Conservation (phyloP, 805 yeast genomes). For the Ogataea corticis region DNA sequence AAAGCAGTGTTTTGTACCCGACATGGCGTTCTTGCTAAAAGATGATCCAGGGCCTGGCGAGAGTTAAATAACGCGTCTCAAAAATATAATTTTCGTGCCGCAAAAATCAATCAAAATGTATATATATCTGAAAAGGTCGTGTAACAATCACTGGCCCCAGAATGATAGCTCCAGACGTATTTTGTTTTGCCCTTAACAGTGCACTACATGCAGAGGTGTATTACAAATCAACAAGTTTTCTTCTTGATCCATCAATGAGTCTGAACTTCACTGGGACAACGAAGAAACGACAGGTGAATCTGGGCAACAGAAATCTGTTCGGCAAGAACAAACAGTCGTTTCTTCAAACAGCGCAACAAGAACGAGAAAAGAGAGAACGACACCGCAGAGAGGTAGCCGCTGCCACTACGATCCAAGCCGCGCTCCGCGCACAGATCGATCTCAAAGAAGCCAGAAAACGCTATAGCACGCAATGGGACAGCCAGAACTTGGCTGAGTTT, state of each 20-base stretch:
- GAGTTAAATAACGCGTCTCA: background rate
- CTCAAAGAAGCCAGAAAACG: conserved; percentile 28
- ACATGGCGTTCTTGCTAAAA: conserved; percentile 7
- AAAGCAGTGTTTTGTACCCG: conserved; percentile 10
- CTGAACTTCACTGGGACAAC: conserved; percentile 37
- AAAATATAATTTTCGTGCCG: background rate
- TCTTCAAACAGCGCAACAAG: conserved; percentile 64
- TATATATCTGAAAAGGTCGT: background rate
- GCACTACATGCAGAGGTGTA: too few relatives aligned
- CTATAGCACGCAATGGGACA: conserved; percentile 27
- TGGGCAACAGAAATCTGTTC: conserved; percentile 33
- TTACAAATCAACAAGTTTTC: too few relatives aligned
- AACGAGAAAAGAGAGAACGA: conserved; percentile 64
- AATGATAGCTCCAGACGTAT: background rate
- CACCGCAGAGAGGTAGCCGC: conserved; percentile 51
- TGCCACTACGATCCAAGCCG: conserved; percentile 50
- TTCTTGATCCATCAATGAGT: conserved; percentile 17
- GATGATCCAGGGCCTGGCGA: background rate
- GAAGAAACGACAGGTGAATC: conserved; percentile 48
- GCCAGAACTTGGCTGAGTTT: conserved; percentile 27
- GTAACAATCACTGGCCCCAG: background rate
- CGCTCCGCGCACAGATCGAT: conserved; percentile 43
- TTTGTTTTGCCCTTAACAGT: too few relatives aligned
- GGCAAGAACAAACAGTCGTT: conserved; percentile 41
- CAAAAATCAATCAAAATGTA: background rate